Conservation (phyloP, 192 early-diverging fungal genomes). For the Jimgerdemannia flammicorona region DNA sequence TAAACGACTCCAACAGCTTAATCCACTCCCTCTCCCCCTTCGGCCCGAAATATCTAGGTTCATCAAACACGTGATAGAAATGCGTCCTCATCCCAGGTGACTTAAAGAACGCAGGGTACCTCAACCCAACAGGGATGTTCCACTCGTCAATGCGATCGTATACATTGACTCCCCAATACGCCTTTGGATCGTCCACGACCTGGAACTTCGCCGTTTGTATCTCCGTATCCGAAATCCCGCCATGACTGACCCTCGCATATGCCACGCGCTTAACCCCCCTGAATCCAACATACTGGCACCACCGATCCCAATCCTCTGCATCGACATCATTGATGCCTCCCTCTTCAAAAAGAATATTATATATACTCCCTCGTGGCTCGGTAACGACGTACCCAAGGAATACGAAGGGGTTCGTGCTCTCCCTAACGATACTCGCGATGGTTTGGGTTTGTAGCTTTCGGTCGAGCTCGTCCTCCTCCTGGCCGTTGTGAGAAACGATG, state of each 20-base stretch:
- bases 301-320: slow-evolving; percentile 69
- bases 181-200: slow-evolving; percentile 39
- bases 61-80: slow-evolving; percentile 75
- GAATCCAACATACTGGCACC: slow-evolving; percentile 83
- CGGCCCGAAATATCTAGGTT: slow-evolving; percentile 64
- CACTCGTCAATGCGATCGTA: slow-evolving; percentile 56
- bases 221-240: slow-evolving; percentile 81
- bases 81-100: slow-evolving; percentile 69
- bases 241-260: slow-evolving; percentile 75
- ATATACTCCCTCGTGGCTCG: slow-evolving; percentile 57
- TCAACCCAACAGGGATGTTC: slow-evolving; percentile 45
- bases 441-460: slow-evolving; percentile 73
- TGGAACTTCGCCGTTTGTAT: slow-evolving; percentile 77
- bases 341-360: slow-evolving; percentile 59
- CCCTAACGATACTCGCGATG: slow-evolving; percentile 73
- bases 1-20: not conserved
- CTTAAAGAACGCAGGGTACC: slow-evolving; percentile 67
- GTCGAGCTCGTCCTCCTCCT: slow-evolving; percentile 74
- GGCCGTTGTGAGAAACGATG: slow-evolving; percentile 80
- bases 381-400: slow-evolving; percentile 84
- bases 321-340: slow-evolving; percentile 77
- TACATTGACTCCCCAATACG: slow-evolving; percentile 41
- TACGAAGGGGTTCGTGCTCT: slow-evolving; percentile 68
- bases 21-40: slow-evolving; percentile 1
- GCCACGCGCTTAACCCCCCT: slow-evolving; percentile 69